Base-by-base conservation (phyloP, 2,329 filamentous ascomycete genomes). In the Didymella arachidicola region DNA sequence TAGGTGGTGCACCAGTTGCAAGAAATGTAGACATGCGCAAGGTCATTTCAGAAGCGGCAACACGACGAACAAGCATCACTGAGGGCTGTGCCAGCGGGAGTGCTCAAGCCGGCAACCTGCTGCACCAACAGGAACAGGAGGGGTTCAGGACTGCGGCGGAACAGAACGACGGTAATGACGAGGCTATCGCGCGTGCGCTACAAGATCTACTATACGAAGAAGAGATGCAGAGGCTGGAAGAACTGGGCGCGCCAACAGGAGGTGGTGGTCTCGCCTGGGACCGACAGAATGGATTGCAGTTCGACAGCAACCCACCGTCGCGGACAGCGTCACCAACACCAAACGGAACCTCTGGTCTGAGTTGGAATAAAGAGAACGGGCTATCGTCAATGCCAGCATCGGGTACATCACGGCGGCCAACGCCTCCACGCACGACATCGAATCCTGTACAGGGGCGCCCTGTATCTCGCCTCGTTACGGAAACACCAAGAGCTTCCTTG, bases 161-260 rank as follows among this genome's bases (percentile, higher is more conserved):
- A 65, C 91, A 96, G 73, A 92, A 97, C 54, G 89, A 93, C 66
- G 93, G 92, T 3, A 96, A 97, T 68, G 92, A 97, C 55, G 83
- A 86, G 25, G 93, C 93, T 5, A 96, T 97, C 60, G 87, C 92
- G 52, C 87, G 93, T 70, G 93, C 93, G 0, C 81, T 96, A 30
- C 93, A 91, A 80, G 93, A 97, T 69, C 81, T 97, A 18, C 89
- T 95, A 26, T 90, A 96, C 71, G 88, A 96, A 72, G 93, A 96
- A 61, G 84, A 87, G 63, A 77, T 81, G 64, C 67, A 72, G 46
- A 79, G 78, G 61, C 65, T 79, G 19, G 72, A 72, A 46, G 87
- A 62, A 85, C 86, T n/a, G 76, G 79, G 53, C 81, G 80, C 57
- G 29, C 71, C 74, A 10, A 73, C 66, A 16, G 72, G 70, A 12